Evolutionary conservation across 345 rosid genomes (phyloP).

Genomic region (Brassica incana): DNA sequence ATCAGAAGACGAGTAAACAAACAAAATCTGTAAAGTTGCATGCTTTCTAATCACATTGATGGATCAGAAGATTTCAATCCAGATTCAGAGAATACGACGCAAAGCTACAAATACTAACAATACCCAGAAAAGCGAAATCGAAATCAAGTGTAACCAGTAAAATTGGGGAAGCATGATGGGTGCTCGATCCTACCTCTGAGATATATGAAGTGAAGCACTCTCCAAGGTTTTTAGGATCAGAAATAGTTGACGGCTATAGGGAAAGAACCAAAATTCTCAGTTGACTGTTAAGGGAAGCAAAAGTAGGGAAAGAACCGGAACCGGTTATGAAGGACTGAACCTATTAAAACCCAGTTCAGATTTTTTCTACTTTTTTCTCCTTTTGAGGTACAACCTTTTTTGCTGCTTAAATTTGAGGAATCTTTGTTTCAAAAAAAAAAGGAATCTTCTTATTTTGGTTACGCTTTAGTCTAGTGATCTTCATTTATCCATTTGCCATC

Average conservation of each 20-base stretch:
- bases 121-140: not conserved
- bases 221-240: not conserved
- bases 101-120: not conserved
- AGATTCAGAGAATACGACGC: not conserved
- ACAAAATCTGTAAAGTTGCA: not conserved
- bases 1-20: not conserved
- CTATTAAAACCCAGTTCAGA: not conserved
- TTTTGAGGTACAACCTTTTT: not conserved
- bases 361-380: not conserved
- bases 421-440: too few species aligned
- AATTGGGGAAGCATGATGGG: not conserved
- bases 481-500: too few species aligned
- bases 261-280: not conserved
- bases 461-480: too few species aligned
- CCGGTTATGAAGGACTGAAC: not conserved
- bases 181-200: not conserved
- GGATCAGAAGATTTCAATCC: not conserved
- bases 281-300: not conserved
- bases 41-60: not conserved
- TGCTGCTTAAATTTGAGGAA: too few species aligned
- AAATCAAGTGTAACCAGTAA: not conserved
- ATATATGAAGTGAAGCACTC: not conserved
- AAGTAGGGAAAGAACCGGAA: not conserved
- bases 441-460: too few species aligned
- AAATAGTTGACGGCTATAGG: not conserved